phyloP scores from a whole-genome alignment of 306 rosid genomes.

The Calophaca sinica region DNA sequence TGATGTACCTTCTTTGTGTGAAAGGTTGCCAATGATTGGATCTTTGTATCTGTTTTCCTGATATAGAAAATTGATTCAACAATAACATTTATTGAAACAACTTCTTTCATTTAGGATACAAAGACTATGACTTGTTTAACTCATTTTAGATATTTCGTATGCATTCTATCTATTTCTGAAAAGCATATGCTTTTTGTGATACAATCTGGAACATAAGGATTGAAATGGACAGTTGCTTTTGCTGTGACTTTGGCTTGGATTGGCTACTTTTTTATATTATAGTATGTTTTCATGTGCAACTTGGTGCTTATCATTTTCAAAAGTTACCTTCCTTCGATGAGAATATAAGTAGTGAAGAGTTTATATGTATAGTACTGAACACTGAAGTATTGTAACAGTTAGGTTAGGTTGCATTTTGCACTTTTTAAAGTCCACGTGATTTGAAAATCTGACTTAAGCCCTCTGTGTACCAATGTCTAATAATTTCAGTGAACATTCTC shows the following conservation, averaged over 20 bases:
- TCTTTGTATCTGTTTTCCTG: too few species aligned
- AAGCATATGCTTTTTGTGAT: too few species aligned
- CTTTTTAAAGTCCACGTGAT: conserved; percentile 22
- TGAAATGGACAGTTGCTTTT: not conserved
- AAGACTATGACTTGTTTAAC: too few species aligned
- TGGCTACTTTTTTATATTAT: conserved; percentile 7
- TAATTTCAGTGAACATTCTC: not conserved
- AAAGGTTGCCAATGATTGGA: too few species aligned
- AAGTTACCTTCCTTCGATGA: conserved; percentile 4
- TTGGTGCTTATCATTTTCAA: not conserved
- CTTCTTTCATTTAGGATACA: too few species aligned
- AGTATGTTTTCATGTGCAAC: conserved; percentile 1
- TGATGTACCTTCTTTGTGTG: too few species aligned
- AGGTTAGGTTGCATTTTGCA: conserved; percentile 24
- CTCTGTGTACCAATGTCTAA: not conserved
- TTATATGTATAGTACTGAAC: not conserved
- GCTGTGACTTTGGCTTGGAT: conserved; percentile 12
- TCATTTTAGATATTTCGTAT: too few species aligned
- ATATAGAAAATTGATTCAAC: too few species aligned
- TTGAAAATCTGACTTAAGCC: not conserved
- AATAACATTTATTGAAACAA: too few species aligned
- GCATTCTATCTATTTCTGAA: too few species aligned
- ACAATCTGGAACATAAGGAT: conserved; percentile 24
- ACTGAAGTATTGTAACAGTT: not conserved
- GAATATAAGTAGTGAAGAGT: not conserved